Evolutionary conservation across 1,284 basidiomycete species (phyloP).

Genomic region (Xerocomus amazonicus): DNA sequence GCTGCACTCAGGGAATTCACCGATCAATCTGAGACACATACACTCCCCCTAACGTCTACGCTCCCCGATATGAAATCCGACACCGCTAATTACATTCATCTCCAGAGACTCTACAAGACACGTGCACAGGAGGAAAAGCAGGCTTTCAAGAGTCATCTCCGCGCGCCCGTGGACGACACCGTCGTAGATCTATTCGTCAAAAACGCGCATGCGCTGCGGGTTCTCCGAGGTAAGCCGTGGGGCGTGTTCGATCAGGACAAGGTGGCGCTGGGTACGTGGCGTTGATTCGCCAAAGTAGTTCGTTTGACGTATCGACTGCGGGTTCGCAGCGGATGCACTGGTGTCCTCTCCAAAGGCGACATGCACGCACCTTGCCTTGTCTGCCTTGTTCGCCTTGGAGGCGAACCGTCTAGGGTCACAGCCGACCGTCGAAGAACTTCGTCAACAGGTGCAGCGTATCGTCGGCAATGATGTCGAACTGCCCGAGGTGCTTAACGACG

Average conservation of each 20-base stretch:
- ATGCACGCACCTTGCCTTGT: slow-evolving; percentile 64
- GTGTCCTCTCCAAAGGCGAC: slow-evolving; percentile 47
- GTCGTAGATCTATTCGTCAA: slow-evolving; percentile 85
- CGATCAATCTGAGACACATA: slow-evolving; percentile 43
- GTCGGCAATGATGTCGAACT: slow-evolving; percentile 42
- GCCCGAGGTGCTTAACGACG: slow-evolving; percentile 59
- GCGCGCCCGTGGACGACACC: slow-evolving; percentile 43
- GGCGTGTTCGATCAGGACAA: slow-evolving; percentile 54
- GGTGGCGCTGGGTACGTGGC: slow-evolving; percentile 53
- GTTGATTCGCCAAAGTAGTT: not conserved
- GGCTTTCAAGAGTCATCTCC: slow-evolving; percentile 46
- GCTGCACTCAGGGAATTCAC: slow-evolving; percentile 67
- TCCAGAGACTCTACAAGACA: slow-evolving; percentile 75
- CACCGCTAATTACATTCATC: slow-evolving; percentile 75
- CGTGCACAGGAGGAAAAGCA: slow-evolving; percentile 70
- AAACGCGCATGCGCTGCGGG: slow-evolving; percentile 80
- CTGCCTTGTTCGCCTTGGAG: slow-evolving; percentile 50
- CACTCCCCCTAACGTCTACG: slow-evolving; percentile 54
- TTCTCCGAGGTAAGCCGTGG: slow-evolving; percentile 73
- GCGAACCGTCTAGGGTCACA: slow-evolving; percentile 23
- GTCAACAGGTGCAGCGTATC: slow-evolving; percentile 30
- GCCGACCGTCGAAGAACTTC: slow-evolving; percentile 36
- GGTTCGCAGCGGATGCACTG: slow-evolving; percentile 36
- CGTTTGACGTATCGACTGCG: not conserved
- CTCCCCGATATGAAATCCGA: slow-evolving; percentile 97